Conservation (phyloP, 1,139 yeast species). For the Lodderomyces orthopsilosis region DNA sequence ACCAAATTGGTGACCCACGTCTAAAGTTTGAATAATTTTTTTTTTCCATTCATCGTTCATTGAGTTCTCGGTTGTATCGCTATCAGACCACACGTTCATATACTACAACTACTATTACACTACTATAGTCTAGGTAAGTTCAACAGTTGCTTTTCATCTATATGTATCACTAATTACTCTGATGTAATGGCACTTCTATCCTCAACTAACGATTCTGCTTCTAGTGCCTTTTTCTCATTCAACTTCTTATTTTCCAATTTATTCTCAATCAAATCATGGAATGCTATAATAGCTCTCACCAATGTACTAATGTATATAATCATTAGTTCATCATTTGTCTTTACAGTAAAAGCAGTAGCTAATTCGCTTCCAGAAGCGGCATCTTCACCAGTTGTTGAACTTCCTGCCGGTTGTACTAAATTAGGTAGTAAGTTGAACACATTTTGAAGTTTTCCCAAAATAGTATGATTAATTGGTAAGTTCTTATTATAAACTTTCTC, state of each 20-base stretch:
- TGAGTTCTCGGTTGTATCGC: neutral
- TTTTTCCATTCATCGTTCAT: neutral
- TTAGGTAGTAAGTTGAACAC: conserved; percentile 92
- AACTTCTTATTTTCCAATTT: conserved; percentile 76
- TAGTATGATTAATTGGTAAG: conserved; percentile 85
- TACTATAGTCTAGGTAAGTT: too few relatives aligned
- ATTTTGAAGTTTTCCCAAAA: conserved; percentile 90
- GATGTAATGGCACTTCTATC: conserved; percentile 9
- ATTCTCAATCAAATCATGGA: conserved; percentile 95
- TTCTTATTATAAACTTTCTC: conserved; percentile 68
- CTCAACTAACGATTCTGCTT: conserved; percentile 10
- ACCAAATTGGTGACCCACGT: too few relatives aligned
- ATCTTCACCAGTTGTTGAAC: conserved; percentile 16
- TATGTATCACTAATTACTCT: conserved; percentile 6
- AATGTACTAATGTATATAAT: conserved; percentile 83
- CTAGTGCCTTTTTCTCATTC: conserved; percentile 34
- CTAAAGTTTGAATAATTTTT: neutral
- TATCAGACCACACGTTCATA: too few relatives aligned
- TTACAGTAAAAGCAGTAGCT: conserved; percentile 79
- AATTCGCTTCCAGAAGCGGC: conserved; percentile 44
- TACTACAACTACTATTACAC: too few relatives aligned
- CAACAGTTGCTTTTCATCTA: too few relatives aligned
- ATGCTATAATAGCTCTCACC: conserved; percentile 92
- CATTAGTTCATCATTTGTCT: conserved; percentile 96
- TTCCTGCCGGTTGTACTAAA: conserved; percentile 33